Evolutionary conservation across 305 asterid species (phyloP).

Genomic region (Solanum hybrid): DNA sequence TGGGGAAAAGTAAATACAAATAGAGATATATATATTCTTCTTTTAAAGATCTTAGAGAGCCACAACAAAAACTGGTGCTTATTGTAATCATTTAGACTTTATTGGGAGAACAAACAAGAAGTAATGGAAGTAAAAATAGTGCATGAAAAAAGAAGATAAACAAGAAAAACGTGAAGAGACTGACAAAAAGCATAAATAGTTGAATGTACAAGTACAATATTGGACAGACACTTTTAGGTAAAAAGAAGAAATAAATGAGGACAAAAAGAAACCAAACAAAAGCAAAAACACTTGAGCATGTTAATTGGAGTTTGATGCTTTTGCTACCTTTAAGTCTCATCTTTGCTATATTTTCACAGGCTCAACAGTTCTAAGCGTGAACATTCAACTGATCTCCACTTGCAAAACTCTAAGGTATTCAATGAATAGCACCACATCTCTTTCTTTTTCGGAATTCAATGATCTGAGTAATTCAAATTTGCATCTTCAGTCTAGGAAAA

Average conservation of each 20-base stretch:
- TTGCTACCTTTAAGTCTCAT: conserved; percentile 1
- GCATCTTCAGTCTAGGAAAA: not conserved
- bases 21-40: not conserved
- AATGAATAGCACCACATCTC: not conserved
- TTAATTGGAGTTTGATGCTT: conserved; percentile 4
- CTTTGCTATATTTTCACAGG: not conserved
- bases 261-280: not conserved
- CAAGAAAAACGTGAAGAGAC: not conserved
- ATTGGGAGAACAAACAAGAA: not conserved
- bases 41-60: not conserved
- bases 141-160: not conserved
- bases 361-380: not conserved
- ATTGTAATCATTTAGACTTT: not conserved
- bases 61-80: not conserved
- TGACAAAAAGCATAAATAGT: not conserved
- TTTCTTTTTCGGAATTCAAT: not conserved
- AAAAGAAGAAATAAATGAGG: not conserved
- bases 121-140: not conserved
- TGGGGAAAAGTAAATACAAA: not conserved
- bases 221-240: not conserved
- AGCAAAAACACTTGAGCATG: not conserved
- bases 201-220: not conserved
- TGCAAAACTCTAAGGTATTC: not conserved
- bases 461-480: not conserved
- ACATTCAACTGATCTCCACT: not conserved